phyloP scores from a whole-genome alignment of 2,329 filamentous ascomycete species.

The Malbranchea cinnamomea region DNA sequence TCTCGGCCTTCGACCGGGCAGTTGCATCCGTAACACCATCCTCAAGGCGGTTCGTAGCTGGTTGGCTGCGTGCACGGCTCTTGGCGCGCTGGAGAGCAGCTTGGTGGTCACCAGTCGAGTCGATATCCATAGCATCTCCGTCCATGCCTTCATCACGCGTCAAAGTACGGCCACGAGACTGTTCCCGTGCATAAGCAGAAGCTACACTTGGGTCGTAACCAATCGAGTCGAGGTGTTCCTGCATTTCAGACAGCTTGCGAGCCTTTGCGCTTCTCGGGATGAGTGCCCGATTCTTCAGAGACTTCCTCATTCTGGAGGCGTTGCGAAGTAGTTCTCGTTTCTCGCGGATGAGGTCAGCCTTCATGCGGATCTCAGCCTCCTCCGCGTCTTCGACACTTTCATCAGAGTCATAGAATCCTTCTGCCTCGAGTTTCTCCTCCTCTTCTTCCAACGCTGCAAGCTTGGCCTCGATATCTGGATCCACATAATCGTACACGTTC shows the following conservation, averaged over 20 bases:
- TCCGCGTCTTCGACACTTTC: conserved; percentile 73
- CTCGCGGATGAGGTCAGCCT: conserved; percentile 89
- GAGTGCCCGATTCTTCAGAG: conserved; percentile 88
- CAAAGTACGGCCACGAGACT: conserved; percentile 56
- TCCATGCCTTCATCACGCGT: conserved; percentile 51
- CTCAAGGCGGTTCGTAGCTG: conserved; percentile 32
- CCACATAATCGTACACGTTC: conserved; percentile 95
- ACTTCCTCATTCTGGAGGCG: conserved; percentile 88
- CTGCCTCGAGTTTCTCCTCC: conserved; percentile 78
- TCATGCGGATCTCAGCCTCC: conserved; percentile 72
- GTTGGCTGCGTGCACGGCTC: conserved; percentile 48
- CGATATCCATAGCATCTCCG: conserved; percentile 36
- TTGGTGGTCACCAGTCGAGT: conserved; percentile 20
- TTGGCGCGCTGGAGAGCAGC: conserved; percentile 49
- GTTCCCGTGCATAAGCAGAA: conserved; percentile 49
- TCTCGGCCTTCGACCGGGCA: conserved; percentile 64
- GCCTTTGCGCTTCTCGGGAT: conserved; percentile 72
- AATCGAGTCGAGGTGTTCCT: conserved; percentile 67
- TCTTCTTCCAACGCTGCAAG: conserved; percentile 85
- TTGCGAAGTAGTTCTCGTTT: conserved; percentile 87
- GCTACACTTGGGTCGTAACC: conserved; percentile 64
- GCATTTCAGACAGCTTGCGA: conserved; percentile 75
- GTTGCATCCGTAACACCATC: conserved; percentile 49
- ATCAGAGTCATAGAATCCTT: conserved; percentile 87
- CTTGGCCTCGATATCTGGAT: conserved; percentile 91